Conservation (phyloP, 192 early-diverging fungal genomes). For the Powellomyces hirtus region DNA sequence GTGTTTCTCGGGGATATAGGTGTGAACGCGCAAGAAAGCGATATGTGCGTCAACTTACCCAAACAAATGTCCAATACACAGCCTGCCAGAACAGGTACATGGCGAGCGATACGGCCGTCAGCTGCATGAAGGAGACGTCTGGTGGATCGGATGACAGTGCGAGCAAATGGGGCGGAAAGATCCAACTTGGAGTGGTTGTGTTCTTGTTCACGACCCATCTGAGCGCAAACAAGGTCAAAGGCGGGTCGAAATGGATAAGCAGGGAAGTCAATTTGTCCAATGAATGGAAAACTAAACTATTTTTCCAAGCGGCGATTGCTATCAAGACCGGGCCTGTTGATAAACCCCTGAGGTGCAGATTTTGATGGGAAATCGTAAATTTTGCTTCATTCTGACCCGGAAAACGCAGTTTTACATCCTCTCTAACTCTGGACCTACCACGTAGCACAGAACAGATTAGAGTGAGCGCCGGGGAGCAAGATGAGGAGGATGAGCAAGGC, state of each 20-base stretch:
- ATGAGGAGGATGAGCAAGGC: constrained; percentile 51
- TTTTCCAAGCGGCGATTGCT: constrained; percentile 58
- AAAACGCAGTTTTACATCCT: not conserved
- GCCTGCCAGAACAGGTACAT: constrained; percentile 49
- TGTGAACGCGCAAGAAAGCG: not conserved
- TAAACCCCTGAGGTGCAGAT: too few species aligned
- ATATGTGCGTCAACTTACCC: constrained; percentile 5
- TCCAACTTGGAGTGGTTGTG: not conserved
- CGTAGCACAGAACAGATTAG: constrained; percentile 37
- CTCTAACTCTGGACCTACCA: too few species aligned
- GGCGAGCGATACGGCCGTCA: constrained; percentile 29
- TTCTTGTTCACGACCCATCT: constrained; percentile 47
- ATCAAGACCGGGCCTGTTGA: constrained; percentile 66
- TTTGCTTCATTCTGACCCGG: too few species aligned
- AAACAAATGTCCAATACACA: constrained; percentile 36
- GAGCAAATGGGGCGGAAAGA: not conserved
- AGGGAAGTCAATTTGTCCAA: constrained; percentile 63
- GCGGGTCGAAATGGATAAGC: constrained; percentile 63
- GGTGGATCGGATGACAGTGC: not conserved
- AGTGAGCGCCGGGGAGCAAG: constrained; percentile 43
- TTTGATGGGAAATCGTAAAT: too few species aligned
- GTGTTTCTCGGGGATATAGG: too few species aligned
- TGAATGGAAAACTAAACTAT: constrained; percentile 57
- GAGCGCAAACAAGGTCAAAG: constrained; percentile 53
- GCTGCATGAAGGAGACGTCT: constrained; percentile 14